A percentile compares a stretch with the other conserved stretches of the same genome.
Conservation (phyloP, 345 rosid genomes). For the Gossypium ekmanianum region DNA sequence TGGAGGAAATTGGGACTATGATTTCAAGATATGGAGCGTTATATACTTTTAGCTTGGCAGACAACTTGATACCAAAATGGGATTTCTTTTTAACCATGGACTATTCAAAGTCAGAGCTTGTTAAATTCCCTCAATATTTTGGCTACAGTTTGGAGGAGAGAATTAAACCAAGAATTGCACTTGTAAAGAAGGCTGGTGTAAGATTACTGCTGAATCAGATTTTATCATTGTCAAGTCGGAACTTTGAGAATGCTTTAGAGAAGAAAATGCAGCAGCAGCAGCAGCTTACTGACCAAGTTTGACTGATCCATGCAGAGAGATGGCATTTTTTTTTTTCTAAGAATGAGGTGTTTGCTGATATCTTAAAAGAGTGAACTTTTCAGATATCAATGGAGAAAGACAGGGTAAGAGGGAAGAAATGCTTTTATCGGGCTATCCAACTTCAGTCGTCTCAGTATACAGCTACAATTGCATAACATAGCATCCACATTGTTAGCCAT, state of each 20-base stretch:
- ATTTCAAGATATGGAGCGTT: conserved; percentile 69
- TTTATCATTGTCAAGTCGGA: conserved; percentile 46
- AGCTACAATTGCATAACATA: not conserved
- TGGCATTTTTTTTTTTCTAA: not conserved
- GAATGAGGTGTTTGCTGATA: not conserved
- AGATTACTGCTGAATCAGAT: conserved; percentile 68
- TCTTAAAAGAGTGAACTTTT: not conserved
- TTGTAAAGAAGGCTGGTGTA: conserved; percentile 57
- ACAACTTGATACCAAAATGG: conserved; percentile 79
- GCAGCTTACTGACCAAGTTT: conserved; percentile 23
- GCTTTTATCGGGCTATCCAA: not conserved
- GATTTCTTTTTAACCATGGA: conserved; percentile 86
- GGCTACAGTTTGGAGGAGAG: conserved; percentile 81
- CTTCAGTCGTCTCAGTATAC: not conserved
- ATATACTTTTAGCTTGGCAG: conserved; percentile 71
- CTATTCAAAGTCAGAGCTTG: conserved; percentile 66
- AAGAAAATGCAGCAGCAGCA: conserved; percentile 61
- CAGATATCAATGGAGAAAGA: not conserved
- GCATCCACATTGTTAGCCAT: not conserved
- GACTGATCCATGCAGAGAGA: not conserved
- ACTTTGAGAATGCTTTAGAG: conserved; percentile 56
- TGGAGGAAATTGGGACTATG: conserved; percentile 68
- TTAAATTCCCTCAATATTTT: conserved; percentile 84
- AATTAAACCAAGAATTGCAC: conserved; percentile 78
- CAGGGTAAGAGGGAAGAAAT: not conserved